Conservation (phyloP, 192 early-diverging fungal genomes). For the Chytriomyces sp. region DNA sequence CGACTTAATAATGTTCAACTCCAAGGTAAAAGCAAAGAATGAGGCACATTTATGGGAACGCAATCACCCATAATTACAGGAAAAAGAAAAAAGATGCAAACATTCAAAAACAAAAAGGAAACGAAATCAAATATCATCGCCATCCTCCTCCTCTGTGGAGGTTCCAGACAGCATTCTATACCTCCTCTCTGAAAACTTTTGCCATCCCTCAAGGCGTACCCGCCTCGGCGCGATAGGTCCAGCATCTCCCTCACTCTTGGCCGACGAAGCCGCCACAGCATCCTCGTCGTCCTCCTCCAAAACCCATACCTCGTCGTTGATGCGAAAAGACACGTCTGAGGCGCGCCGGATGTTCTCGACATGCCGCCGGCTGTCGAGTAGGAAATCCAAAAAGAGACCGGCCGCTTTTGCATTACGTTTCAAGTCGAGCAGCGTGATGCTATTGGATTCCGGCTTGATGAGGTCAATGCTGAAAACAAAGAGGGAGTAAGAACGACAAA, state of each 20-base stretch:
- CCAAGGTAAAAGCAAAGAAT: too few relatives aligned
- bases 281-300: constrained; percentile 19
- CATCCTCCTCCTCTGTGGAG: constrained; percentile 13
- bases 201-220: constrained; percentile 9
- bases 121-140: not conserved
- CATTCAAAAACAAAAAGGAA: constrained; percentile 3
- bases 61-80: not conserved
- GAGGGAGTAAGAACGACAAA: too few relatives aligned
- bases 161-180: constrained; percentile 25
- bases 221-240: not conserved
- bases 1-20: too few relatives aligned
- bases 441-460: constrained; percentile 27
- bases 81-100: not conserved
- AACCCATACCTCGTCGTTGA: constrained; percentile 30
- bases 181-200: constrained; percentile 30
- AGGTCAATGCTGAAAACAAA: constrained; percentile 41
- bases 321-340: constrained; percentile 23
- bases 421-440: constrained; percentile 49
- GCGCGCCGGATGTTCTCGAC: constrained; percentile 42
- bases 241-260: not conserved
- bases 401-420: constrained; percentile 38
- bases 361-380: constrained; percentile 49
- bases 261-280: not conserved
- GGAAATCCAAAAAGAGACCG: constrained; percentile 46
- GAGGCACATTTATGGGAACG: too few relatives aligned